Evolutionary conservation across 345 rosid genomes (phyloP).

Genomic region (Citrus inodora): DNA sequence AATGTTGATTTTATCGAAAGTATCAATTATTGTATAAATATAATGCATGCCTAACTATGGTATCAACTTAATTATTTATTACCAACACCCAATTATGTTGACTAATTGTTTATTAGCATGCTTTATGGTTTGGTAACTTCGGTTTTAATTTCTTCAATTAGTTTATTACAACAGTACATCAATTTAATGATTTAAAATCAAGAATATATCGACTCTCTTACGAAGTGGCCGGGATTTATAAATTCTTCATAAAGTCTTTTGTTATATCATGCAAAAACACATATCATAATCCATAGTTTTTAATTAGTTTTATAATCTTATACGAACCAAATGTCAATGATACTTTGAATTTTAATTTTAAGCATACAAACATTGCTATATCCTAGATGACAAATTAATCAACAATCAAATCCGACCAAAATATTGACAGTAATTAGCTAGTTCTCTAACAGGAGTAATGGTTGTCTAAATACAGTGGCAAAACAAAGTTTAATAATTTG

Average conservation of each 20-base stretch:
- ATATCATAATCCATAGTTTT: not conserved
- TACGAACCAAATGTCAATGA: too few relatives aligned
- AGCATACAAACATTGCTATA: too few relatives aligned
- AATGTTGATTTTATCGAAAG: constrained; percentile 1
- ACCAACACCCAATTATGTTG: not conserved
- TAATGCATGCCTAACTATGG: not conserved
- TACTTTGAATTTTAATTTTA: too few relatives aligned
- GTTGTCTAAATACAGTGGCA: not conserved
- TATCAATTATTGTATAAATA: not conserved
- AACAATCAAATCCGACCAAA: too few relatives aligned
- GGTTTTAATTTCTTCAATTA: not conserved
- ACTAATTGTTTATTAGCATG: not conserved
- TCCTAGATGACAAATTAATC: too few relatives aligned
- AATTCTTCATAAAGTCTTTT: not conserved
- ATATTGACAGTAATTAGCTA: too few relatives aligned
- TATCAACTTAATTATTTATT: not conserved
- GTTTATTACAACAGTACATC: not conserved
- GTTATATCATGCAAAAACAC: not conserved
- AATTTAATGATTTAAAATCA: not conserved
- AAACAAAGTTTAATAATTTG: not conserved
- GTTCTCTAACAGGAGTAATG: not conserved
- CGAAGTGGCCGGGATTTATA: constrained; percentile 8
- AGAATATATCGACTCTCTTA: not conserved
- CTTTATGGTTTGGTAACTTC: constrained; percentile 5
- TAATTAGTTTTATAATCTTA: not conserved